Conservation (phyloP, 805 yeast genomes). For the Monosporozyma unispora region DNA sequence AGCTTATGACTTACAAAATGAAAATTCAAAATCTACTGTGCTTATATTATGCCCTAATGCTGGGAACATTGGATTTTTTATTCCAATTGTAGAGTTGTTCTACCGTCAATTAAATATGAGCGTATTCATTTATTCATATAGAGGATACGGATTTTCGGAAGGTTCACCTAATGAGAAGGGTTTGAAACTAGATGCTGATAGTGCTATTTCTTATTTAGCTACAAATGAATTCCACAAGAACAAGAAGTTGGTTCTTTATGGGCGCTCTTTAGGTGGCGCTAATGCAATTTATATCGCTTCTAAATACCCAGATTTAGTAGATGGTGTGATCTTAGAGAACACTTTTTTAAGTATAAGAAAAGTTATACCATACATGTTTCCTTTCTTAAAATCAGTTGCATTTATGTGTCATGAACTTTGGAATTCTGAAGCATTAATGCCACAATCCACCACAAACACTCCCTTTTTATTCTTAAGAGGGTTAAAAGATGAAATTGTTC, state of each 20-base stretch:
- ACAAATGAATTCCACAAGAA: conserved; percentile 44
- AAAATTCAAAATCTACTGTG: conserved; percentile 47
- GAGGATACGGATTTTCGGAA: conserved; percentile 82
- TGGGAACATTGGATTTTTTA: conserved; percentile 86
- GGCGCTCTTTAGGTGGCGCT: conserved; percentile 92
- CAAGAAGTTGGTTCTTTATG: conserved; percentile 56
- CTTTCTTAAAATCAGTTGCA: conserved; percentile 48
- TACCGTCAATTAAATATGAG: conserved; percentile 57
- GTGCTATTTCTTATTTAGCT: conserved; percentile 51
- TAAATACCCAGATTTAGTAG: conserved; percentile 39
- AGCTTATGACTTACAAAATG: conserved; percentile 39
- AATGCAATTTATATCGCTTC: conserved; percentile 78
- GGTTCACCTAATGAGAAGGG: conserved; percentile 75
- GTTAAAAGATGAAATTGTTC: conserved; percentile 78
- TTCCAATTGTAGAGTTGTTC: conserved; percentile 70
- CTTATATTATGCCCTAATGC: conserved; percentile 85
- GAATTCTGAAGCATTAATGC: conserved; percentile 63
- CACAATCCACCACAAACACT: conserved; percentile 39
- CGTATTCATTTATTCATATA: conserved; percentile 75
- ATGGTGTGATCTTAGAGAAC: conserved; percentile 73
- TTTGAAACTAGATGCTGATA: conserved; percentile 70
- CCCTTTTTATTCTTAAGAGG: conserved; percentile 73
- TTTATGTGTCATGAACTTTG: conserved; percentile 68
- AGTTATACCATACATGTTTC: conserved; percentile 66
- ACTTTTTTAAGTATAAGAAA: conserved; percentile 72